These are phyloP conservation scores for Thielaviopsis ethacetica DNA, from an alignment of 2,329 filamentous ascomycete species.

Conservation along the genomic window DNA sequence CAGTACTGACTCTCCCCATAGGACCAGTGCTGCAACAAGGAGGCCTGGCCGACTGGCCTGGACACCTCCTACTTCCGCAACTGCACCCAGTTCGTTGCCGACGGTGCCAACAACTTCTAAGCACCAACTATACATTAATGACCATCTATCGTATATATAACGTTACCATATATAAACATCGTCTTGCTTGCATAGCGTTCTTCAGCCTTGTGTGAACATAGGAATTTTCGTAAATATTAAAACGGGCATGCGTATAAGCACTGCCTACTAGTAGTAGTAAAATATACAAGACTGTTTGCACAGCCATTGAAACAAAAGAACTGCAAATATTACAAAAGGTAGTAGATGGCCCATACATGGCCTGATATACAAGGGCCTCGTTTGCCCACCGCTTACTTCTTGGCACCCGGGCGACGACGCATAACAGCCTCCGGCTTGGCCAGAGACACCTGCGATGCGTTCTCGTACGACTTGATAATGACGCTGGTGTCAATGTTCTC, in stretches of 20 bases:
- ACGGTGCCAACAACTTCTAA: neutral
- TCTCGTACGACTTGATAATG: constrained; percentile 10
- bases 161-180: too few species aligned
- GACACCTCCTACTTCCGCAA: neutral
- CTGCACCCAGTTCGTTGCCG: constrained; percentile 1
- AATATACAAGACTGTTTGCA: neutral
- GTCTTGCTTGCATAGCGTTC: too few species aligned
- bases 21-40: neutral
- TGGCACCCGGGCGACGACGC: constrained; percentile 6
- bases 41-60: neutral
- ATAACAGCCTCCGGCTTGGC: constrained; percentile 4
- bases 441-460: constrained; percentile 10
- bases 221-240: neutral
- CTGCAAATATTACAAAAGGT: neutral
- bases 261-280: neutral
- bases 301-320: neutral
- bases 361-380: too few species aligned
- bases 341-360: neutral
- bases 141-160: too few species aligned
- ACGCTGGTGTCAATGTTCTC: constrained; percentile 11
- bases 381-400: constrained; percentile 1
- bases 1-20: neutral
- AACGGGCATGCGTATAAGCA: neutral
- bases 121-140: neutral
- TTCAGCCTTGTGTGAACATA: too few species aligned